These are phyloP conservation scores for Cercospora brassicicola DNA, from an alignment of 2,329 filamentous ascomycete species.

Conservation along the genomic window DNA sequence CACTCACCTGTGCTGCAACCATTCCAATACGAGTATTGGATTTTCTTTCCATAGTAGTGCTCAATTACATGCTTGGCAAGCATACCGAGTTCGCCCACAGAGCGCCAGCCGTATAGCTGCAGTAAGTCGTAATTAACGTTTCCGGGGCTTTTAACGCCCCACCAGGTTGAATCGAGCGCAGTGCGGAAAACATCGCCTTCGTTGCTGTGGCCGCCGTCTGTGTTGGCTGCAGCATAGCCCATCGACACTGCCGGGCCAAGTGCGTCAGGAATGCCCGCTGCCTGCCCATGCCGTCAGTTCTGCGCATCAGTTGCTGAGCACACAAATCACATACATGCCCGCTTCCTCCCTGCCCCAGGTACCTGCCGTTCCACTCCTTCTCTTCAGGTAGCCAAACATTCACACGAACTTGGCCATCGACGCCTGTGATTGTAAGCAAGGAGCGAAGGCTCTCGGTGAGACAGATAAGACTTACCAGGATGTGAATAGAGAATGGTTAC, in stretches of 20 bases:
- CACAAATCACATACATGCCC: conserved; percentile 30
- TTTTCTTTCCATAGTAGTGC: conserved; percentile 37
- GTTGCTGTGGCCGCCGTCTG: conserved; percentile 30
- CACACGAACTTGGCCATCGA: conserved; percentile 36
- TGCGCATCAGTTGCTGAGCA: neutral
- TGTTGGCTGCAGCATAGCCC: conserved; percentile 33
- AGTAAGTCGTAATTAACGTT: conserved; percentile 40
- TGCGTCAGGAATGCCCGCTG: conserved; percentile 27
- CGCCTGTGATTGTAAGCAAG: conserved; percentile 10
- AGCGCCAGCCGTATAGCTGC: conserved; percentile 39
- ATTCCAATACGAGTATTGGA: conserved; percentile 42
- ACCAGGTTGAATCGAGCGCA: conserved; percentile 23
- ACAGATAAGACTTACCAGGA: conserved; percentile 23
- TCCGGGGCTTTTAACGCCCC: conserved; percentile 34
- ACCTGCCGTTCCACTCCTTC: conserved; percentile 37
- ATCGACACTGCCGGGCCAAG: conserved; percentile 23
- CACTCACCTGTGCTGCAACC: conserved; percentile 41
- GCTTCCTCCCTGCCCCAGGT: conserved; percentile 46
- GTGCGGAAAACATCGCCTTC: conserved; percentile 9
- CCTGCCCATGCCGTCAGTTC: conserved; percentile 13
- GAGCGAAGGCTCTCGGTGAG: neutral
- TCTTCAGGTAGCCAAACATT: conserved; percentile 35
- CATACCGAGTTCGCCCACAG: conserved; percentile 39
- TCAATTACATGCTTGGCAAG: conserved; percentile 38
- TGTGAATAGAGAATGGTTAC: conserved; percentile 42